Evolutionary conservation across 2,329 filamentous ascomycete species (phyloP).

Genomic region (Phialophora expanda): DNA sequence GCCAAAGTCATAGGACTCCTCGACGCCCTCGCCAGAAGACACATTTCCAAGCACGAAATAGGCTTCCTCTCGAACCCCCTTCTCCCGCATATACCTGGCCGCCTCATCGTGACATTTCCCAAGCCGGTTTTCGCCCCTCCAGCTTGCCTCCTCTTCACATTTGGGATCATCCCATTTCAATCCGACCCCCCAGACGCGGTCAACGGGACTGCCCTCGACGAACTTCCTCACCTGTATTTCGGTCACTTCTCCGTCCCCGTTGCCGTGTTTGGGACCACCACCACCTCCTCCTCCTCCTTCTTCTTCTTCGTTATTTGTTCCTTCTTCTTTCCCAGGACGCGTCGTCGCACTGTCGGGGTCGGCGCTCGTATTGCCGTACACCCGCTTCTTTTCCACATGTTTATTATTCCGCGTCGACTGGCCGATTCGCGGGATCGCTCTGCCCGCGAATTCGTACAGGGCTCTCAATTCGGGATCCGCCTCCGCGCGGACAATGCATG

Average conservation of each 20-base stretch:
- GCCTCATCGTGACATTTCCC: slow-evolving; percentile 32
- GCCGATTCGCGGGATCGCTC: not conserved
- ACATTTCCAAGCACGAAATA: not conserved
- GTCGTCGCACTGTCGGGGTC: too few relatives aligned
- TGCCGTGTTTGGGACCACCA: not conserved
- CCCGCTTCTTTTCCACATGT: too few relatives aligned
- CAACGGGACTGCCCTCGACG: slow-evolving; percentile 26
- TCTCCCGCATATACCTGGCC: slow-evolving; percentile 3
- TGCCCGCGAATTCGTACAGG: slow-evolving; percentile 16
- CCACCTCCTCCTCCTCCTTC: too few relatives aligned
- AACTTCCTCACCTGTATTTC: not conserved
- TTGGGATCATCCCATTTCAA: slow-evolving; percentile 24
- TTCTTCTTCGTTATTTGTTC: too few relatives aligned
- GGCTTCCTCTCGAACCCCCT: not conserved
- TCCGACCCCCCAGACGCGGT: slow-evolving; percentile 31
- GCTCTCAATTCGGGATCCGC: slow-evolving; percentile 12
- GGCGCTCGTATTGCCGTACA: too few relatives aligned
- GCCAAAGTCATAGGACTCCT: not conserved
- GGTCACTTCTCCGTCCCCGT: not conserved
- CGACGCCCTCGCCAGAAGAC: not conserved
- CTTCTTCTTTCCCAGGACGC: too few relatives aligned
- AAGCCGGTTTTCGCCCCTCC: slow-evolving; percentile 30
- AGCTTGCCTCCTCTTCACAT: slow-evolving; percentile 22
- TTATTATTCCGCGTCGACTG: not conserved
- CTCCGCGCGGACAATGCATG: slow-evolving; percentile 27